Evolutionary conservation across 345 rosid genomes (phyloP).

Genomic region (Arabis alpina): DNA sequence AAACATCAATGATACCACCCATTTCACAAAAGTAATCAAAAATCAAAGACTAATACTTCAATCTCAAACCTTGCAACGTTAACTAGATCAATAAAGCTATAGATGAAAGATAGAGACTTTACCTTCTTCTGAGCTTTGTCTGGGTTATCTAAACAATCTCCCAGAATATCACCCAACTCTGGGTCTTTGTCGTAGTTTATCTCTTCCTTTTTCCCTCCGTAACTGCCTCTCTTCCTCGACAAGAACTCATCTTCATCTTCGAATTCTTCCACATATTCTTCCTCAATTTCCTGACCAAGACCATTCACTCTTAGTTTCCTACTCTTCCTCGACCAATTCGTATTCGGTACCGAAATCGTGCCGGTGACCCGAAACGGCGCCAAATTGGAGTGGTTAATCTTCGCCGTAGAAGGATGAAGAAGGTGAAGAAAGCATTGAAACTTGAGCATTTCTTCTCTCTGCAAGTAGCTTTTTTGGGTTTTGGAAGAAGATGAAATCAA

Average conservation of each 20-base stretch:
- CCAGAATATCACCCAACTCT: slow-evolving; percentile 83
- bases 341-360: slow-evolving; percentile 16
- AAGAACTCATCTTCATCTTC: slow-evolving; percentile 42
- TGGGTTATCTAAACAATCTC: slow-evolving; percentile 75
- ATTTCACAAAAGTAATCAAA: neutral
- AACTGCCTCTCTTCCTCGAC: slow-evolving; percentile 38
- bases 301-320: slow-evolving; percentile 23
- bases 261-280: slow-evolving; percentile 24
- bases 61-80: neutral
- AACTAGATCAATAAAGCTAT: too few species aligned
- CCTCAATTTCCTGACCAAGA: slow-evolving; percentile 37
- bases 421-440: slow-evolving; percentile 33
- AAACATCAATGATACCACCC: neutral
- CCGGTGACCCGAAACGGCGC: slow-evolving; percentile 41
- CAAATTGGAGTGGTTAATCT: slow-evolving; percentile 3
- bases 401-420: slow-evolving; percentile 25
- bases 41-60: neutral
- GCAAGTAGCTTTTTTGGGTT: too few species aligned
- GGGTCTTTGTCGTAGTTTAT: slow-evolving; percentile 81
- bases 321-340: slow-evolving; percentile 30
- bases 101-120: too few species aligned
- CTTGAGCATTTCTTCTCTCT: slow-evolving; percentile 30
- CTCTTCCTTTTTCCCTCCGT: slow-evolving; percentile 53
- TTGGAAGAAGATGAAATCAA: slow-evolving; percentile 22
- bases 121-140: slow-evolving; percentile 76